Base-by-base conservation (phyloP, 352 stramenopile genomes). In the Pythium utonaiense region DNA sequence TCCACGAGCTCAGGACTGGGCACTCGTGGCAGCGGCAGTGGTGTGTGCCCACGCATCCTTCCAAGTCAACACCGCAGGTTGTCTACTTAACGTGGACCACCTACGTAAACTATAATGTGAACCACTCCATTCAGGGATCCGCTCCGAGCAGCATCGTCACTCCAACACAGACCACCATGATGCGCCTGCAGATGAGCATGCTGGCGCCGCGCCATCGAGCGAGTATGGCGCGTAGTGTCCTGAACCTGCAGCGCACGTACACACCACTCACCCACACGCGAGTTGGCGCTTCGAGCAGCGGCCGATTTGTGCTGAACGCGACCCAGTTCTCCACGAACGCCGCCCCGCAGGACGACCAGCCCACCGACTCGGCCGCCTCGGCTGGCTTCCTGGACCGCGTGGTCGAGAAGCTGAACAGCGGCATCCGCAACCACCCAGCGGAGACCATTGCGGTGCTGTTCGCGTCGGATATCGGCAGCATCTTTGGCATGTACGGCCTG, bases 371-470 rank as follows among this genome's bases (percentile, higher is more conserved):
- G 27, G 14, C 53, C 19, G 6, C 49, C 14, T 44, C 56, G 6
- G 56, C 52, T 16, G 36, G 57, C 48, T 76, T 93, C 50, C 52
- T 91, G 62, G 77, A 96, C 47, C 69, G 74, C 6, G 74, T 90
- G 24, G 87, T 95, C 1, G 70, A 75, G 41, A 78, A 85, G 38
- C 71, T 96, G 25, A 96, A 96, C 51, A 62, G 66, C n/a, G 78
- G 80, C 27, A 92, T 96, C 64, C 76, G 78, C 52, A 73, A 79
- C 33, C 62, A 93, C 54, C 86, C 87, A 2, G 78, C 64, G 2
- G 82, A 93, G 59, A 92, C 86, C 13, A 72, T 96, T 12, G 75
- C 72, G 3, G 79, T 91, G 50, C 73, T 96, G 6, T 84, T 95
- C 45, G 74, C 79, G 10, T 92, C 85, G 6, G 87, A 96, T 47